Conservation (phyloP, 371 early-diverging fungal species). For the Mycotypha africana region DNA sequence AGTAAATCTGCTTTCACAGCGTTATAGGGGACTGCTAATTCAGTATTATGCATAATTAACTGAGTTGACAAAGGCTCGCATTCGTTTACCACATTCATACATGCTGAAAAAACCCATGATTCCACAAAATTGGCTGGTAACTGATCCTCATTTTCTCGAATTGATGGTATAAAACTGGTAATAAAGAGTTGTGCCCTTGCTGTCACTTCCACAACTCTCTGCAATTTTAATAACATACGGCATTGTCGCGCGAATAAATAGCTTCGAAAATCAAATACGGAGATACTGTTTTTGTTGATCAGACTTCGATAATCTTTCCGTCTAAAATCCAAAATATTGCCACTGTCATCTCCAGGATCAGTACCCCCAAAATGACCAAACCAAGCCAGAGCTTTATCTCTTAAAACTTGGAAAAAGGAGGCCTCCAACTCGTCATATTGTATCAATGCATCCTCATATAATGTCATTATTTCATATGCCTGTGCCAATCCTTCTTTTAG, state of each 20-base stretch:
- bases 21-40: slow-evolving; percentile 52
- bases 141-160: slow-evolving; percentile 63
- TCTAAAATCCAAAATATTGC: slow-evolving; percentile 71
- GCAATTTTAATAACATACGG: slow-evolving; percentile 65
- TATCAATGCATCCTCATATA: slow-evolving; percentile 82
- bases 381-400: slow-evolving; percentile 84
- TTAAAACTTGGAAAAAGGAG: slow-evolving; percentile 81
- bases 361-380: slow-evolving; percentile 88
- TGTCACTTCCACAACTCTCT: slow-evolving; percentile 64
- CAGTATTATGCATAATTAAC: slow-evolving; percentile 33
- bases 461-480: slow-evolving; percentile 80
- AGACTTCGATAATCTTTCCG: slow-evolving; percentile 81
- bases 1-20: slow-evolving; percentile 74
- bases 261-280: slow-evolving; percentile 91
- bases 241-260: slow-evolving; percentile 91
- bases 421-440: slow-evolving; percentile 96
- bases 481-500: slow-evolving; percentile 88
- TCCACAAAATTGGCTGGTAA: slow-evolving; percentile 60
- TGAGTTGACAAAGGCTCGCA: slow-evolving; percentile 66
- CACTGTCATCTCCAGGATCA: slow-evolving; percentile 78
- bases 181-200: slow-evolving; percentile 70
- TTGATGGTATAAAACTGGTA: slow-evolving; percentile 62
- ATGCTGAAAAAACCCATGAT: slow-evolving; percentile 77
- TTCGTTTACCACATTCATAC: slow-evolving; percentile 71
- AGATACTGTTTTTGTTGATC: slow-evolving; percentile 86